These are phyloP conservation scores for Protostelium mycophagum DNA, from an alignment of 78 protist genomes.

Conservation along the genomic window DNA sequence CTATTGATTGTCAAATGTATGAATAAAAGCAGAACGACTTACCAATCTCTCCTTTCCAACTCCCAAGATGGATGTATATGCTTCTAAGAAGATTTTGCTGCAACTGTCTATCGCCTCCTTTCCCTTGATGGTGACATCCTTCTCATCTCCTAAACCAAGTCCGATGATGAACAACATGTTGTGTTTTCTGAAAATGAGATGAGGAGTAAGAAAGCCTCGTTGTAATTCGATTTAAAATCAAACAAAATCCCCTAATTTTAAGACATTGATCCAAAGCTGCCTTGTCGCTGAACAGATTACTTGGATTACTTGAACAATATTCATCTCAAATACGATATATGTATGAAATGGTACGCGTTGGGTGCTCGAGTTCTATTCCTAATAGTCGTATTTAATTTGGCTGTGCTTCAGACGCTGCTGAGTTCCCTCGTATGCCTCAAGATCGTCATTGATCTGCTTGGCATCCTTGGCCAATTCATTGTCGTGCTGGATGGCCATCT, in stretches of 20 bases:
- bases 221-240: too few relatives aligned
- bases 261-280: too few relatives aligned
- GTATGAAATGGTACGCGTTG: too few relatives aligned
- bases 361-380: too few relatives aligned
- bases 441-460: not conserved
- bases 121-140: slow-evolving; percentile 98
- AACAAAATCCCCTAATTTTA: too few relatives aligned
- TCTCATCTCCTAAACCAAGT: slow-evolving; percentile 95
- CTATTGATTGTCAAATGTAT: slow-evolving; percentile 1
- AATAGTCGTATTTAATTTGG: not conserved
- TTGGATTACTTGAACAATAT: too few relatives aligned
- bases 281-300: too few relatives aligned
- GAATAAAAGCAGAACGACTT: slow-evolving; percentile 20
- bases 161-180: slow-evolving; percentile 91
- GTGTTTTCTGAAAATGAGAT: too few relatives aligned
- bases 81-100: slow-evolving; percentile 87
- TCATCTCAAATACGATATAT: too few relatives aligned
- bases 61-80: slow-evolving; percentile 93
- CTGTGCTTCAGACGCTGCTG: not conserved
- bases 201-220: too few relatives aligned
- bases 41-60: not conserved
- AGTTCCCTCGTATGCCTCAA: not conserved
- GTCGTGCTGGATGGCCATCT: slow-evolving; percentile 2
- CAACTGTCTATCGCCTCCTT: slow-evolving; percentile 82
- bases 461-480: not conserved